These are phyloP conservation scores for Linnemannia elongata DNA, from an alignment of 192 early-diverging fungal species.

Conservation along the genomic window DNA sequence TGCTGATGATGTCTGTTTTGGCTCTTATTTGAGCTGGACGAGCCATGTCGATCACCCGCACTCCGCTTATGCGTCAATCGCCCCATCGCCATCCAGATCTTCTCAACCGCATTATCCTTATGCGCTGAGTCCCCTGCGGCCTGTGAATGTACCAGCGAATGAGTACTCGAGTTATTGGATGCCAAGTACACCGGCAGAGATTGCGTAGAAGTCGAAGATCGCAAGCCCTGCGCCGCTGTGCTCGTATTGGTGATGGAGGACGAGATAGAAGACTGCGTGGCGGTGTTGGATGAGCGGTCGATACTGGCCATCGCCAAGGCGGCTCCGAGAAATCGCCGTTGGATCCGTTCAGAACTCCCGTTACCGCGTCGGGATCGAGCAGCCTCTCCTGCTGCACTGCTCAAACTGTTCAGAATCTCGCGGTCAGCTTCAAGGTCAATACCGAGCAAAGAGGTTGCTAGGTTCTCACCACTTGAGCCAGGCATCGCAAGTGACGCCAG, in stretches of 20 bases:
- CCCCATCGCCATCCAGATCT: conserved; percentile 22
- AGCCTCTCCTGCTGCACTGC: conserved; percentile 33
- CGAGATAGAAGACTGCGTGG: neutral
- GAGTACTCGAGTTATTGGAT: conserved; percentile 13
- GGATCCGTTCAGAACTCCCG: neutral
- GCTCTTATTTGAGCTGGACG: neutral
- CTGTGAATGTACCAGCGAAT: neutral
- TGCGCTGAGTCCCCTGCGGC: neutral
- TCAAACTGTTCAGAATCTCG: conserved; percentile 22
- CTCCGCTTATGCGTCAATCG: conserved; percentile 11
- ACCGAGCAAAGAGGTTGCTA: neutral
- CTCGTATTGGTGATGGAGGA: neutral
- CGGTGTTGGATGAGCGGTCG: neutral
- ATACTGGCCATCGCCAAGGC: neutral
- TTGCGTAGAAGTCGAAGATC: conserved; percentile 5
- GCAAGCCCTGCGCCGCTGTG: neutral
- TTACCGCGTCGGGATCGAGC: conserved; percentile 33
- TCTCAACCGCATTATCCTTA: conserved; percentile 12
- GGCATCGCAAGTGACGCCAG: neutral
- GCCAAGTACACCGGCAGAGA: conserved; percentile 9
- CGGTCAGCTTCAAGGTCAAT: neutral
- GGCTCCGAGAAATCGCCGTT: neutral
- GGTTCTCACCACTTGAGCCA: neutral
- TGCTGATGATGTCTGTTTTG: neutral
- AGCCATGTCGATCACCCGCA: neutral